Conservation (phyloP, 2,329 filamentous ascomycete genomes). For the Didymellaceae sp. region DNA sequence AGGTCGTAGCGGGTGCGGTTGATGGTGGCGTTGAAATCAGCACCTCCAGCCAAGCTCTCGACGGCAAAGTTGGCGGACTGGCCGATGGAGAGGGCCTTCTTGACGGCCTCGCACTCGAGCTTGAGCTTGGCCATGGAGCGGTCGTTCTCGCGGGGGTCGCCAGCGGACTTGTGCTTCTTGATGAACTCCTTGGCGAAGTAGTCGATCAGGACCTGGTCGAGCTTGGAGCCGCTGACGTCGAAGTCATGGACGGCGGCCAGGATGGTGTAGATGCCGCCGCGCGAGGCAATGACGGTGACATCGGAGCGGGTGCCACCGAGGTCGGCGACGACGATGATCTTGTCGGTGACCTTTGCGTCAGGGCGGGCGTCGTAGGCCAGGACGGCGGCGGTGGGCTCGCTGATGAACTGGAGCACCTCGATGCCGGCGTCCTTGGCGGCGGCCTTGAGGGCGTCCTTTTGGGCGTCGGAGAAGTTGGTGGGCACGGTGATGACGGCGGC, state of each 20-base stretch:
- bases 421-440: conserved; percentile 81
- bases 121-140: conserved; percentile 90
- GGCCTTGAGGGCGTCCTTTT: conserved; percentile 79
- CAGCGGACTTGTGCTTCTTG: conserved; percentile 82
- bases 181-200: conserved; percentile 99
- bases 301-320: conserved; percentile 92
- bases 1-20: conserved; percentile 95
- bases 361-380: conserved; percentile 90
- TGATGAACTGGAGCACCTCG: conserved; percentile 90
- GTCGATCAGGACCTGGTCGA: conserved; percentile 92
- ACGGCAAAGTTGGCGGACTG: conserved; percentile 90
- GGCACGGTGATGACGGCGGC: conserved; percentile 94
- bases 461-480: conserved; percentile 88
- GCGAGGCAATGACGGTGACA: conserved; percentile 85
- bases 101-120: conserved; percentile 86
- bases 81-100: conserved; percentile 89
- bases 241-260: conserved; percentile 95
- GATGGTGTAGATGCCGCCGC: conserved; percentile 95
- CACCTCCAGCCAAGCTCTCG: conserved; percentile 85
- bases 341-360: conserved; percentile 77
- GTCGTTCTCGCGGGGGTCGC: conserved; percentile 80
- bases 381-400: conserved; percentile 86
- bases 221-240: conserved; percentile 82
- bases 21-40: conserved; percentile 90
- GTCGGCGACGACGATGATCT: conserved; percentile 89